A percentile compares a stretch with the other conserved stretches of the same genome.
phyloP scores from a whole-genome alignment of 331 rosid species.

The Quercus phellos region DNA sequence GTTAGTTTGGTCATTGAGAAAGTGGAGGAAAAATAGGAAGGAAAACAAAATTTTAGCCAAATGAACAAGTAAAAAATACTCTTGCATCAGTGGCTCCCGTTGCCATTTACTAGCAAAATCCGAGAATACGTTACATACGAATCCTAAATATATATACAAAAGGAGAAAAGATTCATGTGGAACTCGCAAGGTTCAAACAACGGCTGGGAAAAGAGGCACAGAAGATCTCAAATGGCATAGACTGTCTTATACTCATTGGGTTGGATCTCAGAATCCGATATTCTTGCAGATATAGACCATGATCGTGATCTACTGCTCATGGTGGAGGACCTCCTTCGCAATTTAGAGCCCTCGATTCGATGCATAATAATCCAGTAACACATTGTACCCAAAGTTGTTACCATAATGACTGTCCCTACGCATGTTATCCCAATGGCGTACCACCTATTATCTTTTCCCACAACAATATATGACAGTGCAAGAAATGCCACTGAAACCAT shows the following conservation, averaged over 20 bases:
- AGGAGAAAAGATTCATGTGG: neutral
- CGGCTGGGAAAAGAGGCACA: neutral
- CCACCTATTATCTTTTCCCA: conserved; percentile 49
- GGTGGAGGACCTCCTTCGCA: conserved; percentile 50
- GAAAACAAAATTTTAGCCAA: too few species aligned
- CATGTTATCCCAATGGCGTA: conserved; percentile 61
- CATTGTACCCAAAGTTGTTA: conserved; percentile 68
- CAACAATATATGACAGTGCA: conserved; percentile 66
- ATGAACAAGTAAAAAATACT: neutral
- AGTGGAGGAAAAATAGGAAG: too few species aligned
- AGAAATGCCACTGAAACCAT: conserved; percentile 67
- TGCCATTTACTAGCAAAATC: conserved; percentile 9
- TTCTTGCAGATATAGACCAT: conserved; percentile 34
- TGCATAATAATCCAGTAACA: conserved; percentile 67
- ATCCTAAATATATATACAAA: neutral
- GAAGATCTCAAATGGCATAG: conserved; percentile 51
- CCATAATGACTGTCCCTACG: conserved; percentile 70
- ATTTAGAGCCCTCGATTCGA: conserved; percentile 52
- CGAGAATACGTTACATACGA: neutral
- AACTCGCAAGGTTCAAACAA: neutral
- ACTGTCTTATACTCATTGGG: conserved; percentile 50
- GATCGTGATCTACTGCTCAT: conserved; percentile 49
- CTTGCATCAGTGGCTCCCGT: neutral
- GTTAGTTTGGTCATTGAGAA: neutral
- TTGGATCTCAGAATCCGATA: conserved; percentile 52